These are phyloP conservation scores for Pichia paraexigua DNA, from an alignment of 805 yeast genomes.

Conservation along the genomic window DNA sequence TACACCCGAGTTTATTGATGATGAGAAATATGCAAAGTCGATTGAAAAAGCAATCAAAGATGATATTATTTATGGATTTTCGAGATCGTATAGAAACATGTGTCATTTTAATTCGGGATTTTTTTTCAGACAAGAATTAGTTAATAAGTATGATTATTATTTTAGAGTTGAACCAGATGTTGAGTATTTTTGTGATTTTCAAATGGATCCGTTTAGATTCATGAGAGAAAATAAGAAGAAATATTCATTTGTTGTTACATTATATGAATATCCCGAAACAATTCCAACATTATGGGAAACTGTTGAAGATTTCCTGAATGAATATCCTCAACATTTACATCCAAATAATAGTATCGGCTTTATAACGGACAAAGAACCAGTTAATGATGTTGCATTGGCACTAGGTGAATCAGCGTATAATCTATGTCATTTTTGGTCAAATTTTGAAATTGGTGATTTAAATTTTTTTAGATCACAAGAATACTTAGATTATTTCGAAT, in stretches of 20 bases:
- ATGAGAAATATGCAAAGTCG: conserved; percentile 40
- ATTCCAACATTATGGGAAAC: conserved; percentile 80
- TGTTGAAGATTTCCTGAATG: conserved; percentile 52
- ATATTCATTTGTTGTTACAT: conserved; percentile 80
- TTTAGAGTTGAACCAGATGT: conserved; percentile 96
- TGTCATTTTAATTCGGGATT: conserved; percentile 90
- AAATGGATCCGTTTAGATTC: conserved; percentile 78
- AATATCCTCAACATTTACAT: conserved; percentile 55
- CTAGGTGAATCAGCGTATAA: conserved; percentile 43
- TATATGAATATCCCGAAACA: conserved; percentile 77
- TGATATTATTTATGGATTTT: conserved; percentile 55
- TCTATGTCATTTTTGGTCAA: conserved; percentile 82
- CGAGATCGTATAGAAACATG: conserved; percentile 79
- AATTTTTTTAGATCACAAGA: conserved; percentile 62
- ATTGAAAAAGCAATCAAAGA: conserved; percentile 37
- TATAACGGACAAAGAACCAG: conserved; percentile 45
- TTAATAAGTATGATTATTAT: conserved; percentile 74
- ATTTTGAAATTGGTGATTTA: conserved; percentile 70
- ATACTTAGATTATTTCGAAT: conserved; percentile 54
- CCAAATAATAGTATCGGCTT: conserved; percentile 53
- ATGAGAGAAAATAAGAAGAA: conserved; percentile 69
- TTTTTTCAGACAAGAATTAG: conserved; percentile 71
- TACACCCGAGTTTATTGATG: conserved; percentile 63
- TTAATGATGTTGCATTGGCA: conserved; percentile 33
- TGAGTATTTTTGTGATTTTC: conserved; percentile 79